phyloP scores from a whole-genome alignment of 2,329 filamentous ascomycete species.

The Ascocoryne sarcoides region DNA sequence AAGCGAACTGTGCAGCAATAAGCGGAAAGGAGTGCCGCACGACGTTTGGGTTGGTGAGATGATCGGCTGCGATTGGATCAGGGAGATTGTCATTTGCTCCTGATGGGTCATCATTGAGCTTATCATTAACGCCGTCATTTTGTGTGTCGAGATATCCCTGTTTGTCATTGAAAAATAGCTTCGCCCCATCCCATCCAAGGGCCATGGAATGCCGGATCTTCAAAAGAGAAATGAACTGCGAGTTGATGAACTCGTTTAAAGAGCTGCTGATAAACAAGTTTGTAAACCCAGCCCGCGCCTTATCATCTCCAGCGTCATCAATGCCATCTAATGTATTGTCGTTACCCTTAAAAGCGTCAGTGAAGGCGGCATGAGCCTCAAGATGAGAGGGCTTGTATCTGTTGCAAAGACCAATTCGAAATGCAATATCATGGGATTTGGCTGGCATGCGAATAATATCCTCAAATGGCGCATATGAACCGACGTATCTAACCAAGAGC shows the following conservation, averaged over 20 bases:
- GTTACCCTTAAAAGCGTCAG: constrained; percentile 24
- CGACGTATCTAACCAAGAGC: constrained; percentile 57
- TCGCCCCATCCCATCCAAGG: constrained; percentile 61
- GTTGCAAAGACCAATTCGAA: constrained; percentile 63
- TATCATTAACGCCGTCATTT: constrained; percentile 8
- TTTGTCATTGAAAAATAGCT: constrained; percentile 20
- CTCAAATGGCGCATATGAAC: constrained; percentile 53
- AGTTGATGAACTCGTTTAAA: constrained; percentile 58
- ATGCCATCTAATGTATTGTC: constrained; percentile 24
- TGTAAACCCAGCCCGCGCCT: constrained; percentile 33
- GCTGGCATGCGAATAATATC: constrained; percentile 37
- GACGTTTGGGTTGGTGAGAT: constrained; percentile 22
- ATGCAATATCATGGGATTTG: constrained; percentile 36
- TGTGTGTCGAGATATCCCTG: constrained; percentile 19
- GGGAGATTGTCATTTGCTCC: constrained; percentile 12
- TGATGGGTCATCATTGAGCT: background rate
- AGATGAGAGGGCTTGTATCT: constrained; percentile 58
- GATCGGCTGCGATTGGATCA: constrained; percentile 24
- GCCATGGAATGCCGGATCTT: constrained; percentile 44
- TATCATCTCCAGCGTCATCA: background rate
- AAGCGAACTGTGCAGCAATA: constrained; percentile 62
- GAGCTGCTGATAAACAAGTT: constrained; percentile 64
- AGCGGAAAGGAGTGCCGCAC: constrained; percentile 42
- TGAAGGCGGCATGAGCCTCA: constrained; percentile 32
- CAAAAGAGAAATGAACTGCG: constrained; percentile 53